phyloP scores from a whole-genome alignment of 2,329 filamentous ascomycete genomes.

The Fusarium torreyae region DNA sequence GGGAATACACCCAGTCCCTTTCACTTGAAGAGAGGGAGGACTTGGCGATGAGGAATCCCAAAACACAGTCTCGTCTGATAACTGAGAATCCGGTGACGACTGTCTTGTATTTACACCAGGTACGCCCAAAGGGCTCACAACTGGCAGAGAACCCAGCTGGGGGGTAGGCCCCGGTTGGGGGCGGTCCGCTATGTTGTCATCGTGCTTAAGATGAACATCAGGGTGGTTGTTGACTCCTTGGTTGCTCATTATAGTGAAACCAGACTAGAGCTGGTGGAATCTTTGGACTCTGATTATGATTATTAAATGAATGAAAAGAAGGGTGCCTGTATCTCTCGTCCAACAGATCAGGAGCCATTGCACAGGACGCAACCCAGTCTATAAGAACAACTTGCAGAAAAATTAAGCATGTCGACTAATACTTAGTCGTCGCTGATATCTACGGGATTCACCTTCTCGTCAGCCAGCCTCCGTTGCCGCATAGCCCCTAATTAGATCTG shows the following conservation, averaged over 20 bases:
- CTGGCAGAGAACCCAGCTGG: background rate
- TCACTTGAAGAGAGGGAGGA: background rate
- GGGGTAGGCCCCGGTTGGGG: background rate
- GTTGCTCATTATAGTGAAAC: conserved; percentile 5
- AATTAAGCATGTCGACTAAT: background rate
- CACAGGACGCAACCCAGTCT: background rate
- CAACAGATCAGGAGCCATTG: background rate
- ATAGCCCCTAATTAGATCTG: conserved; percentile 10
- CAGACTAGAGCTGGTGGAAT: background rate
- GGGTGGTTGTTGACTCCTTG: background rate
- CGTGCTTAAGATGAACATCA: background rate
- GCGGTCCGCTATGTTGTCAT: background rate
- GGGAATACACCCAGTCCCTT: background rate
- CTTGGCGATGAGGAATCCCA: background rate
- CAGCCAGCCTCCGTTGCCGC: conserved; percentile 19
- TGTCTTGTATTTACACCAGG: background rate
- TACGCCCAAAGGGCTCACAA: background rate
- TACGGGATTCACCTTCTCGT: background rate
- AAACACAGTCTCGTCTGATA: background rate
- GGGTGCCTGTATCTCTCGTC: background rate
- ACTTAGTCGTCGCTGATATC: background rate
- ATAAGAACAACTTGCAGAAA: background rate
- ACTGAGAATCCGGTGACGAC: no score
- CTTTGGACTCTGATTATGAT: background rate
- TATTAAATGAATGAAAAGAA: background rate